Evolutionary conservation across 352 stramenopile species (phyloP), one percentile per base, ranked within the genome.

Genomic region (Globisporangium nunn): DNA sequence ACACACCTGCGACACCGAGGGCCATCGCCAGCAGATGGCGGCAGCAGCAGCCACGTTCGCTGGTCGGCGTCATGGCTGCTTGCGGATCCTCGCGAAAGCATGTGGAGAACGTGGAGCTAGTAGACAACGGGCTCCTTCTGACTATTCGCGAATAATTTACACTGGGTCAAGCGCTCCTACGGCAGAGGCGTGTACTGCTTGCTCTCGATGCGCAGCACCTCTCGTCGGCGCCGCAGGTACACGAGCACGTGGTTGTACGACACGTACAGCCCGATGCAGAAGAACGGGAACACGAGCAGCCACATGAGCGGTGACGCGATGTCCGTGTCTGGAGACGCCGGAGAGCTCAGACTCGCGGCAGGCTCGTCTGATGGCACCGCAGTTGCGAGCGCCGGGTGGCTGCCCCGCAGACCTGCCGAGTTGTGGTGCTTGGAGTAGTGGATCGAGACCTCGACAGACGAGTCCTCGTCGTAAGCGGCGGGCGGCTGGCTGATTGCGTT

Each of bases 181-280:
- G 56, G 56, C 49, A 89, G 75, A 41, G 78, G 74, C 67, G 75
- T 75, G 65, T 89, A 89, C 64, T 83, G 78, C 59, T 85, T 80
- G 59, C 71, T 70, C 54, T 81, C 76, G 59, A 89, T 78, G 39
- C 78, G 70, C 12, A 80, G 68, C 54, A 82, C 66, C 50, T 87
- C 78, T n/a, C 75, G 68, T 50, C 76, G 76, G 4, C 79, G 76
- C 10, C 76, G 75, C 23, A 84, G 8, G 50, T 81, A 85, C 31
- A 69, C 71, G 15, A 73, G 46, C 8, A 63, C 58, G 28, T 72
- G 59, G 12, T 69, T 70, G 56, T 73, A 53, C 33, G 67, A 74
- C 40, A 80, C 75, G 64, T 81, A 86, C 29, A 87, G 50, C 1
- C 79, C 79, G 54, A 89, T 63, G 47, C 59, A 74, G 55, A 86